Evolutionary conservation across 108 stramenopile species (phyloP).

Genomic region (Skeletonema menzelii): DNA sequence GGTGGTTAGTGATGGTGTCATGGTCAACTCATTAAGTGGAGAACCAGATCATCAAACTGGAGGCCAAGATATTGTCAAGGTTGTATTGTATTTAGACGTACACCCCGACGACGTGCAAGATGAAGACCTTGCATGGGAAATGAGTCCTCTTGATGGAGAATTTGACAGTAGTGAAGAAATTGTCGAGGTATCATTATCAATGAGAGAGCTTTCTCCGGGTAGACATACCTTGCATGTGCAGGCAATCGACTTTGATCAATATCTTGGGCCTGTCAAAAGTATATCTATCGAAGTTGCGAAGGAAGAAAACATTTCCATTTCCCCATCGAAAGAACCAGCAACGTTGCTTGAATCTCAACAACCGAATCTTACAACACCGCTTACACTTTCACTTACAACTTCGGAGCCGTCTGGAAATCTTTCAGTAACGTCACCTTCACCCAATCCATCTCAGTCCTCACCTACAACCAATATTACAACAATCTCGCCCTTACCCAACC

Average conservation of each 20-base stretch:
- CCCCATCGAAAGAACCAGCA: conserved; percentile 9
- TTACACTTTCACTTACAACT: neutral
- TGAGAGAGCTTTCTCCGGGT: conserved; percentile 12
- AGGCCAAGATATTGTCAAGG: conserved; percentile 23
- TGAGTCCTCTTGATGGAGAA: conserved; percentile 9
- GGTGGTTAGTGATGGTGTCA: conserved; percentile 28
- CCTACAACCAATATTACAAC: neutral
- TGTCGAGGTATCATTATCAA: conserved; percentile 4
- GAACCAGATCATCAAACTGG: conserved; percentile 21
- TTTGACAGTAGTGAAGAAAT: neutral
- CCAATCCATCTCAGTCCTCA: neutral
- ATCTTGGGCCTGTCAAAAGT: conserved; percentile 44
- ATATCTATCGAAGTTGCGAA: conserved; percentile 25
- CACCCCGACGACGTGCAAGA: conserved; percentile 28
- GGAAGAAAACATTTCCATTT: neutral
- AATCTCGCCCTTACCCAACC: neutral
- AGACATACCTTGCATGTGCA: conserved; percentile 39
- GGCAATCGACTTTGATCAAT: conserved; percentile 49
- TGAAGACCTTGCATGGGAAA: conserved; percentile 18
- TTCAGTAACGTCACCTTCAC: neutral
- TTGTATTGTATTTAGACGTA: conserved; percentile 26
- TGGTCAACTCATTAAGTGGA: conserved; percentile 22
- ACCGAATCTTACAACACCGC: neutral
- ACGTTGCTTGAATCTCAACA: neutral
- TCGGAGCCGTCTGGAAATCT: neutral